Base-by-base conservation (phyloP, 345 rosid genomes). In the Durio zibethinus region DNA sequence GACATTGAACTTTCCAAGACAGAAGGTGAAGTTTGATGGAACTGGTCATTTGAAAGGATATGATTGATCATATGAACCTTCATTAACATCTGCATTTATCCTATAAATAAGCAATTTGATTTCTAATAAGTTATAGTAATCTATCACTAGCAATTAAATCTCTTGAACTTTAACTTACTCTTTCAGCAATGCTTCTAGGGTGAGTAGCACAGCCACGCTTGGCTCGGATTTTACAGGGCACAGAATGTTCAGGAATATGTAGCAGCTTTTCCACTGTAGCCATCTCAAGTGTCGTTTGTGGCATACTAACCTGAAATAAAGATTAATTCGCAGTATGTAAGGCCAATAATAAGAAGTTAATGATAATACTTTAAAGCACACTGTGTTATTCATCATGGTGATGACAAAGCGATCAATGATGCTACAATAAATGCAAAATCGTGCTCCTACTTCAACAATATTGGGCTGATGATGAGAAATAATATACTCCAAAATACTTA, bases 151-250 rank as follows among this genome's bases (percentile, higher is more conserved):
- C 50, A 52, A 70, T 61, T 18, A 12, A 25, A 10, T 59, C 64
- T 12, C 35, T 60, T 60, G 64, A 27, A 66, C 8, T 53, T 72
- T 31, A 52, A 72, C 93, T 82, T 69, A 94, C 98, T 90, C 97
- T 91, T 83, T 94, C 98, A 47, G 99, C 99, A 71, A 96, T 93
- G 86, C 99, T 96, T 65, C 98, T 90, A 0, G 99, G 98, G 75
- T 94, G 97, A 77, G 97, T 91, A 25, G 98, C 94, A 63, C 80
- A 90, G 10, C 97, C 98, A 27, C 97, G 94, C 84, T 90, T 92
- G 31, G 98, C 97, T 50, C 97, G 97, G 59, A 87, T 79, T 83
- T 85, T 91, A 87, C 97, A 92, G 43, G 97, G 91, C 69, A 91
- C 90, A 31, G 98, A 91, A 62, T 92, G 94, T 82, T 94, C 97